These are phyloP conservation scores for Seiridium unicorne DNA, from an alignment of 2,329 filamentous ascomycete genomes.

Conservation along the genomic window DNA sequence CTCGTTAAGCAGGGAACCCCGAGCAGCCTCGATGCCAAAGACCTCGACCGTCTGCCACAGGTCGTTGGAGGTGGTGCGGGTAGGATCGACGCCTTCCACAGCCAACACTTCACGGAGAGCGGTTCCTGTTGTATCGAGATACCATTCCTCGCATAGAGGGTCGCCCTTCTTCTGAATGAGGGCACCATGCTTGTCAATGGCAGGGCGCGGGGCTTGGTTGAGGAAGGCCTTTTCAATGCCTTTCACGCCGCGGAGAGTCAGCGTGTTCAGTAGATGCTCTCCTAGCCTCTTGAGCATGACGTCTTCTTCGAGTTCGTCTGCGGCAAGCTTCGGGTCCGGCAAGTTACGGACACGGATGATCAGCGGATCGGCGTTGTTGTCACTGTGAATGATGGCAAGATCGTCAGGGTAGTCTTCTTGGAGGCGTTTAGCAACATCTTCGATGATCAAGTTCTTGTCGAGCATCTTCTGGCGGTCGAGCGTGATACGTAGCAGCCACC, in stretches of 20 bases:
- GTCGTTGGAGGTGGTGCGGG: conserved; percentile 88
- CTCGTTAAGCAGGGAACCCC: conserved; percentile 82
- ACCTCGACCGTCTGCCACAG: conserved; percentile 93
- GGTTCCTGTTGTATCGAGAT: conserved; percentile 91
- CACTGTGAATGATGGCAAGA: conserved; percentile 91
- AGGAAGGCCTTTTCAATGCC: conserved; percentile 92
- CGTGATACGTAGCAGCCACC: conserved; percentile 92
- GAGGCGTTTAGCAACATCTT: conserved; percentile 86
- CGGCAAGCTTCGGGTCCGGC: conserved; percentile 68
- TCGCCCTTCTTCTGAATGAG: conserved; percentile 74
- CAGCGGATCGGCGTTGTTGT: conserved; percentile 95
- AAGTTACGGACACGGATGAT: conserved; percentile 90
- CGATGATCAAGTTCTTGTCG: conserved; percentile 88
- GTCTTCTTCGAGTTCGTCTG: conserved; percentile 78
- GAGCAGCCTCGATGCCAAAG: conserved; percentile 93
- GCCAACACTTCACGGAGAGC: conserved; percentile 80
- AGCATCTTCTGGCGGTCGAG: conserved; percentile 92
- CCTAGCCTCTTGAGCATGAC: conserved; percentile 91
- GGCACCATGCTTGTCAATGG: conserved; percentile 67
- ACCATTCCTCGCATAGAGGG: conserved; percentile 83
- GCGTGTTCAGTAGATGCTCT: conserved; percentile 83
- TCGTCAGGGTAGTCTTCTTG: conserved; percentile 85
- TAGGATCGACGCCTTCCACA: conserved; percentile 84
- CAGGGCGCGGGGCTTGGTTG: conserved; percentile 72
- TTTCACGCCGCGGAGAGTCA: conserved; percentile 86